Evolutionary conservation across 495 filamentous ascomycete species (phyloP).

Genomic region (Trypethelium eluteriae): DNA sequence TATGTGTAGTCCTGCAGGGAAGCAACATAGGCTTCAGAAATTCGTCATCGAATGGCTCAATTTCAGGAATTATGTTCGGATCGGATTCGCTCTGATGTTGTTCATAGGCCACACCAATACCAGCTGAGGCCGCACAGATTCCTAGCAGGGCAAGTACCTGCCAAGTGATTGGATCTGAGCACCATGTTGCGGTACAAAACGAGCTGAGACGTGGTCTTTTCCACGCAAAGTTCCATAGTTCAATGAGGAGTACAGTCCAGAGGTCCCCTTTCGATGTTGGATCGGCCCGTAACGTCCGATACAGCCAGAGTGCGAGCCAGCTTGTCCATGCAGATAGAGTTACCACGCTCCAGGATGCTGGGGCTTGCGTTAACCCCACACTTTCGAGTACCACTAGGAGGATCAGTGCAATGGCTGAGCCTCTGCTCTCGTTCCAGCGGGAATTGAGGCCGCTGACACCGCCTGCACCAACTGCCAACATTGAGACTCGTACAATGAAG

Average conservation of each 20-base stretch:
- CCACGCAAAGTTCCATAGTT: neutral
- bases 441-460: neutral
- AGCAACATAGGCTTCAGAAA: constrained; percentile 35
- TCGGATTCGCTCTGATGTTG: neutral
- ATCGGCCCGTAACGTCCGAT: constrained; percentile 6
- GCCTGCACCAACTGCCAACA: neutral
- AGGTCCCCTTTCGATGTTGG: neutral
- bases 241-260: neutral
- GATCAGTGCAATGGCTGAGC: neutral
- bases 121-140: neutral
- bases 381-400: neutral
- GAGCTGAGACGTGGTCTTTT: neutral
- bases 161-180: constrained; percentile 5
- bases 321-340: neutral
- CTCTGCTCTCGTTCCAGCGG: neutral
- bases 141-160: neutral
- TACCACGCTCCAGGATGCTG: neutral
- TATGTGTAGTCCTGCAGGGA: constrained; percentile 54
- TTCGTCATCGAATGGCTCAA: constrained; percentile 19
- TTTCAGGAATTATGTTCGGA: neutral
- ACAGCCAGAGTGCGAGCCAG: neutral
- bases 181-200: neutral
- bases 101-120: neutral
- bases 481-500: neutral
- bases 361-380: neutral